Percentiles rank a stretch among this genome's conserved stretches.
Conservation (phyloP, 2,329 filamentous ascomycete genomes). For the Camillea tinctor region DNA sequence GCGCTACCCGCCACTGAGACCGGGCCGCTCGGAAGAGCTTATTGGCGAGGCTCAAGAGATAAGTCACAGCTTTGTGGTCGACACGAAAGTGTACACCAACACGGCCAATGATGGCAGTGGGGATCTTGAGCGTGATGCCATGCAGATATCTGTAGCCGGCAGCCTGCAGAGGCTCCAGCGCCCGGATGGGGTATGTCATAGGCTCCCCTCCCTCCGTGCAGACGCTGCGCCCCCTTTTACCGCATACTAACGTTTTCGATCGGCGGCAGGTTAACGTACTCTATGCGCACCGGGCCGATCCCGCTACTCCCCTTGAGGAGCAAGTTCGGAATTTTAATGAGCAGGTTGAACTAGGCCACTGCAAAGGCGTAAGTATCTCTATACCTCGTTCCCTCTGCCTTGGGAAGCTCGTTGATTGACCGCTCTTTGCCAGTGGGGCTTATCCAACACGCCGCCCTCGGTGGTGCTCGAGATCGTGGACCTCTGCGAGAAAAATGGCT, state of each 20-base stretch:
- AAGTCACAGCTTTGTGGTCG: conserved; percentile 28
- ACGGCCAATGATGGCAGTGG: conserved; percentile 30
- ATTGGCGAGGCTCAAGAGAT: conserved; percentile 29
- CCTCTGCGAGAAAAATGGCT: conserved; percentile 34
- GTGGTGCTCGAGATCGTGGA: conserved; percentile 32
- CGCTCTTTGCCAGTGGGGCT: conserved; percentile 31
- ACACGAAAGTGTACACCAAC: conserved; percentile 37
- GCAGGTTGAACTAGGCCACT: conserved; percentile 31
- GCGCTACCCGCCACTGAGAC: conserved; percentile 33
- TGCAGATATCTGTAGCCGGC: conserved; percentile 25
- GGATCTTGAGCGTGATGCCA: conserved; percentile 25
- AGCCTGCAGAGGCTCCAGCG: conserved; percentile 30
- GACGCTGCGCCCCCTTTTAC: background rate
- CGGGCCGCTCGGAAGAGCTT: conserved; percentile 33
- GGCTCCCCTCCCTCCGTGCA: background rate
- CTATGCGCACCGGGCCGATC: conserved; percentile 37
- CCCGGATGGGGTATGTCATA: conserved; percentile 10
- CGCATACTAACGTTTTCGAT: background rate
- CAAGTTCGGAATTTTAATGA: conserved; percentile 34
- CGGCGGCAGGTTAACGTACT: conserved; percentile 33
- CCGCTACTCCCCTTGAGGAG: conserved; percentile 34
- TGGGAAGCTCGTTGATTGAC: background rate
- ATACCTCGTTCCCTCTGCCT: background rate
- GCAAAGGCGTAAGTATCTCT: conserved; percentile 24
- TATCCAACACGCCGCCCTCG: conserved; percentile 36